Evolutionary conservation across 23 red algal genomes (phyloP).

Genomic region (Pyropia haitanensis): DNA sequence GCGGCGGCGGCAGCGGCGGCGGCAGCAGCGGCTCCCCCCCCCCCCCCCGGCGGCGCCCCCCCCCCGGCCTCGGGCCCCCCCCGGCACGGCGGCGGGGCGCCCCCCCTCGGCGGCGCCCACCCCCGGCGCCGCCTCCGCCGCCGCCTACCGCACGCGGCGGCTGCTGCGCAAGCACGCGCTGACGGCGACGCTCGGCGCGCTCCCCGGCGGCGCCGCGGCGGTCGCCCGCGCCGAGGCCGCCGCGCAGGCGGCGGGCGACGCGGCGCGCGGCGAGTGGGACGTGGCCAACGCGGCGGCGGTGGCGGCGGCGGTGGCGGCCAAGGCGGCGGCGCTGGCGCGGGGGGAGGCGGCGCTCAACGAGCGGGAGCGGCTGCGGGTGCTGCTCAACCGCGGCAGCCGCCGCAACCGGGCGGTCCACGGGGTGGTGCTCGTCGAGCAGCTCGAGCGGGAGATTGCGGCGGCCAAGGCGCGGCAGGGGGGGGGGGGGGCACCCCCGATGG

Average conservation of each 20-base stretch:
- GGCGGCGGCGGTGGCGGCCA: neutral
- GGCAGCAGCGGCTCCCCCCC: neutral
- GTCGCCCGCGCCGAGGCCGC: neutral
- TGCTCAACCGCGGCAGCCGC: too few relatives aligned
- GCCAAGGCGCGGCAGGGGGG: too few relatives aligned
- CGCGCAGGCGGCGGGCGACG: slow-evolving; percentile 1
- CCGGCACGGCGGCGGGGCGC: neutral
- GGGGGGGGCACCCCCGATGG: too few relatives aligned
- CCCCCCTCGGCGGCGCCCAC: slow-evolving; percentile 1
- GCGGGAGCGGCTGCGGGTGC: too few relatives aligned
- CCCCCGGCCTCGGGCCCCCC: neutral
- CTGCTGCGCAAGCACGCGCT: neutral
- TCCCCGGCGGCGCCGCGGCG: neutral
- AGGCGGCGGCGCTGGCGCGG: neutral
- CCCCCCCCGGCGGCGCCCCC: slow-evolving; percentile 1
- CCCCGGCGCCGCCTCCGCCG: neutral
- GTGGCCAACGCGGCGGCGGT: neutral
- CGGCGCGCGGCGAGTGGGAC: neutral
- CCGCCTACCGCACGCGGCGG: neutral
- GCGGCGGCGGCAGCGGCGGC: neutral
- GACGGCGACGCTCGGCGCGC: neutral
- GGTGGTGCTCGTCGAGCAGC: too few relatives aligned
- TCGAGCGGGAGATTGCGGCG: too few relatives aligned
- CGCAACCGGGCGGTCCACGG: too few relatives aligned
- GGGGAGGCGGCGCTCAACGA: neutral